A percentile compares a stretch with the other conserved stretches of the same genome.
These are phyloP conservation scores for Oryza coarctata DNA, from an alignment of 176 grass and related monocot genomes.

Conservation along the genomic window DNA sequence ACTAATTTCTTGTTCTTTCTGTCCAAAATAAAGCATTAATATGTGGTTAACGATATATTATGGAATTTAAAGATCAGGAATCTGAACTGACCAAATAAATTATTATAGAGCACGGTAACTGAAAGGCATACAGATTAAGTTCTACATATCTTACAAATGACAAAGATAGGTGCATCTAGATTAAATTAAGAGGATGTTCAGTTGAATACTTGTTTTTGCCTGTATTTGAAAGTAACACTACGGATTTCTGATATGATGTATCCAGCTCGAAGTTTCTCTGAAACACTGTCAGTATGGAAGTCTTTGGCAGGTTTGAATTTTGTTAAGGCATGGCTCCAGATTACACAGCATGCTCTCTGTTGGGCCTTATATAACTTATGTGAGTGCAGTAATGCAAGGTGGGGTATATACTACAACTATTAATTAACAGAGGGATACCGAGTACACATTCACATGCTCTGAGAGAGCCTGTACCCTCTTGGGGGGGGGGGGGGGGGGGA, in stretches of 20 bases:
- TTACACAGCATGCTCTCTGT: background rate
- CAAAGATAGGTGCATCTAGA: background rate
- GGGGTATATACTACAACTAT: background rate
- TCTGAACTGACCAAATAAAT: background rate
- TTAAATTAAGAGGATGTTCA: background rate
- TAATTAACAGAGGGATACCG: background rate
- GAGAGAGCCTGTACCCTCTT: background rate
- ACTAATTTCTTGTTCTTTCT: constrained; percentile 76
- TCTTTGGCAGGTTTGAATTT: background rate
- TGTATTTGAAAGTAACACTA: constrained; percentile 19
- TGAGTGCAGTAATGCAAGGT: background rate
- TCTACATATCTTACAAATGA: background rate
- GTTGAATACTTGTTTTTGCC: constrained; percentile 3
- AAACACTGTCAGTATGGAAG: background rate
- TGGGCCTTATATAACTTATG: background rate
- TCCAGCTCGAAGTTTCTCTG: background rate
- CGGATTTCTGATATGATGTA: background rate
- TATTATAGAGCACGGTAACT: background rate
- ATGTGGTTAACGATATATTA: constrained; percentile 21
- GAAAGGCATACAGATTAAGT: constrained; percentile 2
- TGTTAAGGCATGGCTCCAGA: constrained; percentile 5
- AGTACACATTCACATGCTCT: background rate
- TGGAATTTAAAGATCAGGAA: constrained; percentile 15
- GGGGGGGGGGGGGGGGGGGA: too few relatives aligned
- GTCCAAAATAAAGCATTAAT: constrained; percentile 5